Conservation (phyloP, 192 early-diverging fungal genomes). For the Podila horticola region DNA sequence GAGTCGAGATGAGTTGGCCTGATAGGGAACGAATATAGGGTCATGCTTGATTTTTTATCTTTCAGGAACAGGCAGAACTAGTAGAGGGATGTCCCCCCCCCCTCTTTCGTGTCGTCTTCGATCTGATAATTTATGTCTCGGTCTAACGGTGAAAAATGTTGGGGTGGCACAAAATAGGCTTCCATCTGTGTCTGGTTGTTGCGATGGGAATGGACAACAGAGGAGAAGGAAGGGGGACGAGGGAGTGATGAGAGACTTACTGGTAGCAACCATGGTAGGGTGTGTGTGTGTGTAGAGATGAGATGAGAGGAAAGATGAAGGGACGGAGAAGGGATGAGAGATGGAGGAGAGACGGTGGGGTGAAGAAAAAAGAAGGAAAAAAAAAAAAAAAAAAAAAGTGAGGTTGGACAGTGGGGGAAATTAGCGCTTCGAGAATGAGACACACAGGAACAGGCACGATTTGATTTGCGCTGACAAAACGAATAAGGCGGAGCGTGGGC, state of each 20-base stretch:
- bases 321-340: background rate
- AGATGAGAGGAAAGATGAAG: background rate
- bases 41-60: too few species aligned
- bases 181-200: background rate
- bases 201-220: background rate
- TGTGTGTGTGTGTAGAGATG: background rate
- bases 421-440: background rate
- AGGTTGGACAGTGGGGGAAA: background rate
- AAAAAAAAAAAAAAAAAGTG: background rate
- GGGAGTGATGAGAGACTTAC: constrained; percentile 7
- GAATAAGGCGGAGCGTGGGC: too few species aligned
- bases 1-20: background rate
- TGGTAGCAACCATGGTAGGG: constrained; percentile 11
- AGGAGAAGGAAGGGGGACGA: background rate
- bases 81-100: too few species aligned
- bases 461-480: too few species aligned
- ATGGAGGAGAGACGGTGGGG: background rate
- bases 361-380: constrained; percentile 5
- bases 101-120: too few species aligned
- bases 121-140: too few species aligned
- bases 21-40: background rate
- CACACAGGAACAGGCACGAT: too few species aligned
- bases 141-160: background rate
- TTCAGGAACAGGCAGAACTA: too few species aligned
- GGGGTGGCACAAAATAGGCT: background rate